Evolutionary conservation across 352 stramenopile species (phyloP).

Genomic region (Blastocystis hominis): DNA sequence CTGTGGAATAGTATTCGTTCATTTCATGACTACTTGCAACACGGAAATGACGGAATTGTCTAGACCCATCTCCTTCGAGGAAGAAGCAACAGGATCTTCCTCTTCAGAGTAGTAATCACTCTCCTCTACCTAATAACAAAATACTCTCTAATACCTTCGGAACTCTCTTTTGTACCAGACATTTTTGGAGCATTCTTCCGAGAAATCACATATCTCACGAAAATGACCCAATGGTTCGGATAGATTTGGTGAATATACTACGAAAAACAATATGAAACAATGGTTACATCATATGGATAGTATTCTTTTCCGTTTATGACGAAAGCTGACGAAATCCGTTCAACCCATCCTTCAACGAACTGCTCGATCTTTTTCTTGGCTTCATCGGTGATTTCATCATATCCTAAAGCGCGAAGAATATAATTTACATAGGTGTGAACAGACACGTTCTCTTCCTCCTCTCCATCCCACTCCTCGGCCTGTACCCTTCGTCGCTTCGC

Average conservation of each 20-base stretch:
- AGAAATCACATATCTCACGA: not conserved
- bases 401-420: not conserved
- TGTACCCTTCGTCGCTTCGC: not conserved
- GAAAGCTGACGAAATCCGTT: not conserved
- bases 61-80: not conserved
- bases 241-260: conserved; percentile 46
- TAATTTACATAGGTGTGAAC: not conserved
- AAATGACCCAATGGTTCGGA: not conserved
- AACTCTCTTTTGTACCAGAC: not conserved
- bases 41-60: not conserved
- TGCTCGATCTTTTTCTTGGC: not conserved
- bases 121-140: not conserved
- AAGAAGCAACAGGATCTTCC: not conserved
- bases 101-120: not conserved
- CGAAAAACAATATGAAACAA: not conserved
- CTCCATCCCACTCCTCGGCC: not conserved
- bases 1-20: not conserved
- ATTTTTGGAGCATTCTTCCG: not conserved
- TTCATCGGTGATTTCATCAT: not conserved
- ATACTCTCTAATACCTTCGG: not conserved
- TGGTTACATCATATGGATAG: not conserved
- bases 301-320: not conserved
- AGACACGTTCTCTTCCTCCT: not conserved
- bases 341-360: not conserved
- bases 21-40: not conserved